phyloP scores from a whole-genome alignment of 306 rosid genomes.

The Acmispon strigosus region DNA sequence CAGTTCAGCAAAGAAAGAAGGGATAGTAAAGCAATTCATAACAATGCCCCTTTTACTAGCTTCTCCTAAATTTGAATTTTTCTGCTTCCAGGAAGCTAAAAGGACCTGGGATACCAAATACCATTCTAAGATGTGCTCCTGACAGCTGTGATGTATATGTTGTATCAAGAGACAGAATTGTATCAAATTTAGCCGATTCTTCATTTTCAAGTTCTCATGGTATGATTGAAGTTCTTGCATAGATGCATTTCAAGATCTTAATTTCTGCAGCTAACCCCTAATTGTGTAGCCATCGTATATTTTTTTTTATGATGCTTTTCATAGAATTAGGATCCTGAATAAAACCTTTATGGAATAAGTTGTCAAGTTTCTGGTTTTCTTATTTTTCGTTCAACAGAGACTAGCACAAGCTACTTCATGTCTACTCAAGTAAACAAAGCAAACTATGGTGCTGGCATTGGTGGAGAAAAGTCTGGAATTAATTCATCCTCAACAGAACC shows the following conservation, averaged over 20 bases:
- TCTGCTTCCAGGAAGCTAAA: conserved; percentile 59
- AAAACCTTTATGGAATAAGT: not conserved
- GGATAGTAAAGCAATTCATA: not conserved
- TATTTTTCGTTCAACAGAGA: conserved; percentile 32
- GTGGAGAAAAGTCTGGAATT: conserved; percentile 34
- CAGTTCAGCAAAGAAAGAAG: not conserved
- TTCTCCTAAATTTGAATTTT: conserved; percentile 12
- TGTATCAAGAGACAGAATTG: conserved; percentile 47
- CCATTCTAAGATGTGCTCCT: conserved; percentile 47
- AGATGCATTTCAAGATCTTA: conserved; percentile 15
- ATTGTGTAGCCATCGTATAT: conserved; percentile 4
- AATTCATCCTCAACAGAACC: conserved; percentile 28
- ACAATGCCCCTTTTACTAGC: not conserved
- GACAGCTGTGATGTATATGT: conserved; percentile 53
- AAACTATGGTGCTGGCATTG: conserved; percentile 14
- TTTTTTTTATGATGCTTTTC: not conserved
- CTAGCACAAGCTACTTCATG: conserved; percentile 22
- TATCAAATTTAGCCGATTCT: conserved; percentile 46
- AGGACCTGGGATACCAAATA: conserved; percentile 66
- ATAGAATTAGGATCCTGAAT: not conserved
- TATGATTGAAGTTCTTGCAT: conserved; percentile 33
- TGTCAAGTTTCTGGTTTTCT: conserved; percentile 8
- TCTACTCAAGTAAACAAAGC: conserved; percentile 27
- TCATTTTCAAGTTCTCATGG: conserved; percentile 42
- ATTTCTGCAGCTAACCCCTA: not conserved